Evolutionary conservation across 306 rosid genomes (phyloP).

Genomic region (Begonia masoniana): DNA sequence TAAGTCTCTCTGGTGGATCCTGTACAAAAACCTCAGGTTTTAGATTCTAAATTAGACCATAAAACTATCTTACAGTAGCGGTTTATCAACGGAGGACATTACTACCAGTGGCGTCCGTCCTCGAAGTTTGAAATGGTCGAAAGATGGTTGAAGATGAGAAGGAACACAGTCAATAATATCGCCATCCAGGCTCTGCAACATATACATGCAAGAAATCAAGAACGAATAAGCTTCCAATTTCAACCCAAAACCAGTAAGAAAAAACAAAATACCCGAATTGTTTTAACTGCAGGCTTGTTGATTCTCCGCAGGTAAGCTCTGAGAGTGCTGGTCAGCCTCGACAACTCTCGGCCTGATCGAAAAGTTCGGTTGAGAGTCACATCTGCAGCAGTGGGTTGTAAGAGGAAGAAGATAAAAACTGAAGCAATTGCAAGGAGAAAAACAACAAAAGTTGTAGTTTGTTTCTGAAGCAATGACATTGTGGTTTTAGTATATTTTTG

Average conservation of each 20-base stretch:
- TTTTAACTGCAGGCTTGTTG: conserved; percentile 82
- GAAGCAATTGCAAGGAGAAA: conserved; percentile 3
- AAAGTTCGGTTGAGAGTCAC: conserved; percentile 12
- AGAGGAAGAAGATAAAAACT: conserved; percentile 1
- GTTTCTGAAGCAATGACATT: too few species aligned
- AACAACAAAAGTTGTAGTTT: background rate
- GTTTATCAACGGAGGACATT: background rate
- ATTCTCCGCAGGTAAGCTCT: conserved; percentile 42
- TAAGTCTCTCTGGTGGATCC: conserved; percentile 90
- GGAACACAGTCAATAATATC: conserved; percentile 83
- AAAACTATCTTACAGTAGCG: background rate
- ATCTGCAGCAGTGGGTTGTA: conserved; percentile 8
- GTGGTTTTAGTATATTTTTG: too few species aligned
- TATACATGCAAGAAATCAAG: conserved; percentile 7
- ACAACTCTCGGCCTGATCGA: conserved; percentile 27
- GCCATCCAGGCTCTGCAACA: conserved; percentile 85
- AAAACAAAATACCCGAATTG: conserved; percentile 42
- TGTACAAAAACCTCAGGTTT: conserved; percentile 10
- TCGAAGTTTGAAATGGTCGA: conserved; percentile 68
- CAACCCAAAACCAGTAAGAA: background rate
- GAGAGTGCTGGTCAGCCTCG: conserved; percentile 23
- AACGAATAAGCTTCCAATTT: conserved; percentile 16
- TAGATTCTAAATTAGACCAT: conserved; percentile 1
- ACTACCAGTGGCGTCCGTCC: conserved; percentile 81
- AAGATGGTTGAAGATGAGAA: conserved; percentile 85